Conservation (phyloP, 2,329 filamentous ascomycete species). For the Xylaria multiplex region DNA sequence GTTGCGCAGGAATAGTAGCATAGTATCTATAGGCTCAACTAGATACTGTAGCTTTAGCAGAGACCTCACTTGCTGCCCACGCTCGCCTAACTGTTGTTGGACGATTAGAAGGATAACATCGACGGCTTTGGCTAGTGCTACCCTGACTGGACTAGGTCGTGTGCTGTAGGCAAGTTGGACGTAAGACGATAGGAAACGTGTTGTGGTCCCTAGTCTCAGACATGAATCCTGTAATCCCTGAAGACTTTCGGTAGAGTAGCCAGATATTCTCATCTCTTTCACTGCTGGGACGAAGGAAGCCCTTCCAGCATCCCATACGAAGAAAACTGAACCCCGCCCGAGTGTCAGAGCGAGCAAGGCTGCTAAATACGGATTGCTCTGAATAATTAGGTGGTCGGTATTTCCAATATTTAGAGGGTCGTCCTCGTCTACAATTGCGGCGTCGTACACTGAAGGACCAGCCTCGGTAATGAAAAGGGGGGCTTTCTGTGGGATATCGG, state of each 20-base stretch:
- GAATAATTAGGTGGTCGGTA: constrained; percentile 55
- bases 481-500: constrained; percentile 51
- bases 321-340: constrained; percentile 78
- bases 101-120: constrained; percentile 60
- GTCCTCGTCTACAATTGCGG: constrained; percentile 58
- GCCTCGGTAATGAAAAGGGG: constrained; percentile 75
- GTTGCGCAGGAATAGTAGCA: constrained; percentile 62
- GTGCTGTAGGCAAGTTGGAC: constrained; percentile 58
- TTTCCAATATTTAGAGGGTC: constrained; percentile 56
- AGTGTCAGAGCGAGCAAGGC: constrained; percentile 74
- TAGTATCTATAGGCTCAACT: constrained; percentile 57
- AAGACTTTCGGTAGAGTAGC: constrained; percentile 63
- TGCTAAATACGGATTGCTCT: constrained; percentile 60
- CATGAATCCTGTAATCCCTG: constrained; percentile 59
- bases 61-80: constrained; percentile 56
- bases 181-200: constrained; percentile 58
- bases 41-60: constrained; percentile 64
- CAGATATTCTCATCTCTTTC: constrained; percentile 62
- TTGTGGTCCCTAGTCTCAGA: constrained; percentile 59
- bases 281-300: constrained; percentile 63
- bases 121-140: constrained; percentile 63
- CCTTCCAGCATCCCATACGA: constrained; percentile 65
- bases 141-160: constrained; percentile 57
- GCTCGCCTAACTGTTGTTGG: constrained; percentile 59
- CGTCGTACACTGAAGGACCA: constrained; percentile 72